Evolutionary conservation across 805 yeast genomes (phyloP), one percentile per base, ranked within the genome.

Genomic region (Citeromyces matritensis): DNA sequence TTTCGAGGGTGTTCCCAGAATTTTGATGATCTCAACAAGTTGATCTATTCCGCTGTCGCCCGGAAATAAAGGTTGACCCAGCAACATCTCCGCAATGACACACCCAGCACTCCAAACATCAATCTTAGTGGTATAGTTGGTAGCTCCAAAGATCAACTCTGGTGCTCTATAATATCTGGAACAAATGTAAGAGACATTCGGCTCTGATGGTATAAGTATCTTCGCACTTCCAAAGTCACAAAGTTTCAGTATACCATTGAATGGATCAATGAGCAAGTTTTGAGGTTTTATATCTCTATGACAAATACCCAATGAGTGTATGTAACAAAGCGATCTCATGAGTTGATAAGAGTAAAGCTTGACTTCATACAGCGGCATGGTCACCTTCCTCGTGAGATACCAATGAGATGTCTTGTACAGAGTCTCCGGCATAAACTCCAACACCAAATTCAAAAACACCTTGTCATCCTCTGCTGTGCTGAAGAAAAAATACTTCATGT

Each of bases 51-150:
- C 97, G 37, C 86, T 76, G 51, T 91, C 97, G 29, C 98, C 98
- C 9, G 98, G 98, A 58, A 91, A 91, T 41, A 91, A 61, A 9
- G 98, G 98, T 51, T 85, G 96, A 11, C 98, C 97, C 35, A 91
- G 65, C 39, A 86, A 72, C 45, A 91, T 61, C 57, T 91, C 98
- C 4, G 97, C 97, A 83, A 91, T 85, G 14, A 91, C 98, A 60
- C 98, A 91, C 13, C 95, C 95, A 9, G 94, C 84, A 9, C 95
- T 82, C 98, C 98, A 91, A 30, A 91, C 73, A 52, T 91, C 98
- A 41, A 91, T 91, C 53, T 88, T 86, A 21, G 96, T 85, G 6
- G 97, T 84, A 55, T 91, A 91, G 55, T 86, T 83, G 17, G 94
- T 80, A 9, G 97, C 94, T 12, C 97, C 98, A 60, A 91, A 91